phyloP scores from a whole-genome alignment of 176 grass and related monocot genomes.

The Bonia amplexicaulis region DNA sequence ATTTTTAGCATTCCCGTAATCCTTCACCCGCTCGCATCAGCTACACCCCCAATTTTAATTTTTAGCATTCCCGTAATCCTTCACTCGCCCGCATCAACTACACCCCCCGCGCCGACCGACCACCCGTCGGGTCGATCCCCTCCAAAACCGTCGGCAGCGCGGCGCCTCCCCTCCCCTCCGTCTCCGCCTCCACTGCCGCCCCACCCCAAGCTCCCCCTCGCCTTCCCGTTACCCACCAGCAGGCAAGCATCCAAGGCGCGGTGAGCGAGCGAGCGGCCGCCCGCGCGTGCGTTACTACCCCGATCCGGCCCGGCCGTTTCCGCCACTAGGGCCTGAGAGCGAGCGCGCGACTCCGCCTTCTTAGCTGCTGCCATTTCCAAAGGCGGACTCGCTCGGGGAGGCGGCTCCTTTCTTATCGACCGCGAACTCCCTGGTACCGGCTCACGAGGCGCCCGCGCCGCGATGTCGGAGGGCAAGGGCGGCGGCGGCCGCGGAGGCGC shows the following conservation, averaged over 20 bases:
- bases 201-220: background rate
- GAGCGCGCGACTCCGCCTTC: background rate
- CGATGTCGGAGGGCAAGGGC: conserved; percentile 25
- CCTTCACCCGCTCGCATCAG: too few relatives aligned
- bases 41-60: too few relatives aligned
- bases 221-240: background rate
- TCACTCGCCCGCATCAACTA: too few relatives aligned
- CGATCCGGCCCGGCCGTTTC: conserved; percentile 3
- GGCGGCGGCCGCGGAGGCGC: background rate
- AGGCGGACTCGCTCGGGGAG: background rate
- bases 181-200: background rate
- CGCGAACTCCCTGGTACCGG: background rate
- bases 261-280: background rate
- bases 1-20: too few relatives aligned
- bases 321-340: background rate
- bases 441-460: background rate
- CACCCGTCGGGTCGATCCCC: background rate
- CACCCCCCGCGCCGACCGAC: too few relatives aligned
- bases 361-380: conserved; percentile 3
- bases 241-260: background rate
- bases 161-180: too few relatives aligned
- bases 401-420: background rate
- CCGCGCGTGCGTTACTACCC: background rate
- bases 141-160: background rate
- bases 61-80: too few relatives aligned